Evolutionary conservation across 225 moss, liverwort and hornwort genomes (phyloP), one percentile per base, ranked within the genome.

Genomic region (Sphagnum contortum): DNA sequence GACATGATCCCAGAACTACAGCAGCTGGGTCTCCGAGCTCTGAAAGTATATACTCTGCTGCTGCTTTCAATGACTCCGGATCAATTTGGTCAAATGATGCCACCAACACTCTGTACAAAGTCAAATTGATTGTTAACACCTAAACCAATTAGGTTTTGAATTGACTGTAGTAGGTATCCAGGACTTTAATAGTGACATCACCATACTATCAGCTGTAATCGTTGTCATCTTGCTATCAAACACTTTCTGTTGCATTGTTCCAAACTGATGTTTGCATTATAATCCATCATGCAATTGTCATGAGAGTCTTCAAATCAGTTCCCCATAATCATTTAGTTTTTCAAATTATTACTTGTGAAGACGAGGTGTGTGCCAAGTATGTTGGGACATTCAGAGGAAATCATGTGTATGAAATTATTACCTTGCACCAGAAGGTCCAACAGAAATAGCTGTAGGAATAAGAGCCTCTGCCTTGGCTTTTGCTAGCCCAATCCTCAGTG

Each of bases 21-120:
- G 89, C 94, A 44, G 81, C 80, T 63, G 94, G 94, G 60, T 94
- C 94, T 57, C 94, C 94, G 75, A 94, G 65, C 71, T 84, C 67
- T 4, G 78, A 64, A 49, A 89, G 84, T 68, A 94, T 71, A 69
- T 88, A 83, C 76, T 94, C 91, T 8, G 85, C 91, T 45, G 85
- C 94, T 69, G 86, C 83, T 69, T 87, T 89, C 48, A 94, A 57
- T 6, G 94, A 86, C 56, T 91, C 94, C 14, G 82, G 60, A 72
- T 89, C 89, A 48, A 77, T 83, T 46, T 80, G 81, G 50, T 81
- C 89, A 3, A 94, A 60, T 0, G 83, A 89, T 4, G 81, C 81
- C 6, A 94, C 91, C 66, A 94, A 55, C 61, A 91, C 80, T 71
- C 94, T 94, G 89, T 69, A 79, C 3, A 67, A 57, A 10, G n/a